Conservation (phyloP, 345 rosid genomes). For the Corchorus olitorius region DNA sequence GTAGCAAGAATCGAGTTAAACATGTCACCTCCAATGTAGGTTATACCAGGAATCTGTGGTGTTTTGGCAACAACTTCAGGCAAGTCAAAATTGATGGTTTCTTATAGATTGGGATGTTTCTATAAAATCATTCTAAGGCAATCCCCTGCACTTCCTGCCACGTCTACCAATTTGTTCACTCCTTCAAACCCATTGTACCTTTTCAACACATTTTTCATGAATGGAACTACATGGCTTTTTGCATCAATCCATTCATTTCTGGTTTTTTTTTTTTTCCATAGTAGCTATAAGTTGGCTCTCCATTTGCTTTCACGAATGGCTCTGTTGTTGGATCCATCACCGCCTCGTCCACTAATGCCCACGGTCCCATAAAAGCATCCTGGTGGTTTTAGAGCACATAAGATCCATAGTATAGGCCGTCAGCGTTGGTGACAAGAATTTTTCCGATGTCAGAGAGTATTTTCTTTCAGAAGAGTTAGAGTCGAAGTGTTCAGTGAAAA, state of each 20-base stretch:
- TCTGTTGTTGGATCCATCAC: slow-evolving; percentile 62
- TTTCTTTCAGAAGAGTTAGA: slow-evolving; percentile 37
- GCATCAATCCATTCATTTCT: slow-evolving; percentile 87
- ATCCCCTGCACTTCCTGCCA: slow-evolving; percentile 95
- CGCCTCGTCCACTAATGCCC: slow-evolving; percentile 82
- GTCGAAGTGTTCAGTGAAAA: slow-evolving; percentile 63
- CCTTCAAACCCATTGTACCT: slow-evolving; percentile 72
- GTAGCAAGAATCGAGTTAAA: slow-evolving; percentile 58
- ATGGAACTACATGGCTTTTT: slow-evolving; percentile 84
- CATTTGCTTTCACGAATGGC: slow-evolving; percentile 77
- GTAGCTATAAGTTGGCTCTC: slow-evolving; percentile 67
- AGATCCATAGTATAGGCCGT: slow-evolving; percentile 72
- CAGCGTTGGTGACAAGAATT: slow-evolving; percentile 69
- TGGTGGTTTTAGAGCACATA: slow-evolving; percentile 95
- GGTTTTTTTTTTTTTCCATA: slow-evolving; percentile 59
- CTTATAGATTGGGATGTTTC: slow-evolving; percentile 45
- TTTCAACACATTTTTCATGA: slow-evolving; percentile 70
- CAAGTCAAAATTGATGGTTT: slow-evolving; percentile 82
- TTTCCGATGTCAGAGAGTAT: slow-evolving; percentile 70
- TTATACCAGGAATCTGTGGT: slow-evolving; percentile 63
- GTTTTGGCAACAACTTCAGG: slow-evolving; percentile 87
- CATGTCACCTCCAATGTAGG: slow-evolving; percentile 72
- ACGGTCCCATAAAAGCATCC: slow-evolving; percentile 76
- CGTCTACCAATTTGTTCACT: slow-evolving; percentile 63
- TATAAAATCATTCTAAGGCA: slow-evolving; percentile 78